These are phyloP conservation scores for Wolfiporia cocos DNA, from an alignment of 1,284 basidiomycete genomes.

Conservation along the genomic window DNA sequence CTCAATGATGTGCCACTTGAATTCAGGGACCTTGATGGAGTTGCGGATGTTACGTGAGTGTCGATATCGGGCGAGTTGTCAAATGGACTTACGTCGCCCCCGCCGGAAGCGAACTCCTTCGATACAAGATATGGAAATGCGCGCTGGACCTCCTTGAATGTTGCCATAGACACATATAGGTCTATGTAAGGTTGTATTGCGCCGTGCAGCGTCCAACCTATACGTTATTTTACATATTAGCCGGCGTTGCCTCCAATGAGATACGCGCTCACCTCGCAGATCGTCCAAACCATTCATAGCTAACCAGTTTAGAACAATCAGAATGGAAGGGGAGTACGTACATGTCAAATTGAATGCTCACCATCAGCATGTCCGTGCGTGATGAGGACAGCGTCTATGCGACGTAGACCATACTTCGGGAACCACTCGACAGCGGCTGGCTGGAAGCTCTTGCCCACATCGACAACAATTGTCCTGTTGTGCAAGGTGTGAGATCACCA, in stretches of 20 bases:
- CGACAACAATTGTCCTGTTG: slow-evolving; percentile 67
- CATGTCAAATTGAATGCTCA: slow-evolving; percentile 25
- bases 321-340: slow-evolving; percentile 3
- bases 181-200: slow-evolving; percentile 70
- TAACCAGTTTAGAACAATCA: slow-evolving; percentile 27
- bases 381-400: slow-evolving; percentile 73
- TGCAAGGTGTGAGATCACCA: not conserved
- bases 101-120: slow-evolving; percentile 71
- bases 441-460: slow-evolving; percentile 79
- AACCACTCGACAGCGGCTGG: slow-evolving; percentile 76
- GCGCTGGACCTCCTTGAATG: slow-evolving; percentile 57
- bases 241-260: slow-evolving; percentile 7
- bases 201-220: slow-evolving; percentile 69
- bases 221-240: not conserved
- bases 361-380: slow-evolving; percentile 80
- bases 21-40: slow-evolving; percentile 56
- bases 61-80: not conserved
- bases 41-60: too few relatives aligned
- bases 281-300: slow-evolving; percentile 84
- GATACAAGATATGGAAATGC: slow-evolving; percentile 76
- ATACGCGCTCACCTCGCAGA: slow-evolving; percentile 49
- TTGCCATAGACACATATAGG: slow-evolving; percentile 61
- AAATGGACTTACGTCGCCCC: slow-evolving; percentile 59
- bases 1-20: slow-evolving; percentile 74
- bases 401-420: slow-evolving; percentile 65